Evolutionary conservation across 1,139 yeast genomes (phyloP).

Genomic region (Williopsis jadinii): DNA sequence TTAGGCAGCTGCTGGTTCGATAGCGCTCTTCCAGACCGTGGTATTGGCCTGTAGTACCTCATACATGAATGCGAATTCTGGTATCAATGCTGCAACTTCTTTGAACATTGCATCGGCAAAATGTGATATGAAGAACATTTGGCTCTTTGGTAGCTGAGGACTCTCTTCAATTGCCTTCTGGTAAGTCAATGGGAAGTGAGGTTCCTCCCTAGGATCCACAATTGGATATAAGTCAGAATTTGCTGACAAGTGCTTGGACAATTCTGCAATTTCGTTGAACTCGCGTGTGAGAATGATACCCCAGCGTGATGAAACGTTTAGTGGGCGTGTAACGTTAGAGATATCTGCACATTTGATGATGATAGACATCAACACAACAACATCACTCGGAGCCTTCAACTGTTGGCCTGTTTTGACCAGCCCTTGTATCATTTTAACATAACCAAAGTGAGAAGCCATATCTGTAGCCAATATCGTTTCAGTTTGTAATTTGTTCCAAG

Average conservation of each 20-base stretch:
- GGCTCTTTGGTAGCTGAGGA: constrained; percentile 62
- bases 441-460: constrained; percentile 84
- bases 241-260: constrained; percentile 38
- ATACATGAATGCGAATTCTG: constrained; percentile 46
- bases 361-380: constrained; percentile 52
- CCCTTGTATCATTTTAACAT: constrained; percentile 42
- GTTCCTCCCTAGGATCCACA: constrained; percentile 12
- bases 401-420: constrained; percentile 11
- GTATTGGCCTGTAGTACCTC: constrained; percentile 32
- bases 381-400: constrained; percentile 21
- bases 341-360: constrained; percentile 92
- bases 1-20: too few relatives aligned
- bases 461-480: constrained; percentile 75
- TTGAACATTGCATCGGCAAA: constrained; percentile 75
- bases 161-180: constrained; percentile 30
- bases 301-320: constrained; percentile 78
- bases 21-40: constrained; percentile 29
- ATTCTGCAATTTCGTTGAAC: constrained; percentile 56
- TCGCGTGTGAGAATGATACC: constrained; percentile 72
- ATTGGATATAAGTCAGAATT: constrained; percentile 15
- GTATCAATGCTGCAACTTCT: constrained; percentile 51
- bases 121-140: constrained; percentile 73
- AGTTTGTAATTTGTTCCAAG: constrained; percentile 15
- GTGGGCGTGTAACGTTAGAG: constrained; percentile 80
- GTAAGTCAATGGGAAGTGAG: constrained; percentile 24